Percentiles rank a stretch among this genome's conserved stretches.
These are phyloP conservation scores for Gilbertella persicaria DNA, from an alignment of 371 early-diverging fungal species.

Conservation along the genomic window DNA sequence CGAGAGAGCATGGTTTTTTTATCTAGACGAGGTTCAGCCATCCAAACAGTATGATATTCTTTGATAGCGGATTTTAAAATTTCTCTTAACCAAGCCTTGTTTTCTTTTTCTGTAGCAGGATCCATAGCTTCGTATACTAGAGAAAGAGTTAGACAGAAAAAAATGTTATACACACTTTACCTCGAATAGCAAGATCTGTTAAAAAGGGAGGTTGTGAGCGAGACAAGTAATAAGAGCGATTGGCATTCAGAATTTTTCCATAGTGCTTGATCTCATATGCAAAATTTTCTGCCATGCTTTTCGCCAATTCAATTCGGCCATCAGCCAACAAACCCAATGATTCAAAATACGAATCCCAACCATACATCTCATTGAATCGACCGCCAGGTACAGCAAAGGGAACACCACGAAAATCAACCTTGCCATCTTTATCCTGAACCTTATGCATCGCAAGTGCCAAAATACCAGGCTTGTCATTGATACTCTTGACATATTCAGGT, in stretches of 20 bases:
- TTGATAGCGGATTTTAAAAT: slow-evolving; percentile 81
- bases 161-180: not conserved
- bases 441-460: slow-evolving; percentile 77
- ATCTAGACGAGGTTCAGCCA: slow-evolving; percentile 77
- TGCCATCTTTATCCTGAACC: slow-evolving; percentile 50
- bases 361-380: slow-evolving; percentile 97
- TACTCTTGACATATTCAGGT: slow-evolving; percentile 84
- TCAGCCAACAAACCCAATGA: slow-evolving; percentile 85
- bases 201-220: slow-evolving; percentile 97
- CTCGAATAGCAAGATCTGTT: slow-evolving; percentile 85
- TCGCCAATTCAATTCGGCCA: slow-evolving; percentile 75
- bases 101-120: slow-evolving; percentile 43
- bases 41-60: slow-evolving; percentile 91
- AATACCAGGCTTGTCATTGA: slow-evolving; percentile 87
- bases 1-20: slow-evolving; percentile 72
- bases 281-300: slow-evolving; percentile 95
- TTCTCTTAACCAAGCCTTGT: slow-evolving; percentile 75
- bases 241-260: slow-evolving; percentile 95
- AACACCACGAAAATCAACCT: slow-evolving; percentile 61
- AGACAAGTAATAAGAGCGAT: slow-evolving; percentile 92
- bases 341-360: slow-evolving; percentile 96
- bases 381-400: slow-evolving; percentile 97
- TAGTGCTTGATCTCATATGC: slow-evolving; percentile 92
- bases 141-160: slow-evolving; percentile 30
- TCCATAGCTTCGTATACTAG: slow-evolving; percentile 60